Evolutionary conservation across 345 rosid species (phyloP), one percentile per base, ranked within the genome.

Genomic region (Geranium rotundifolium): DNA sequence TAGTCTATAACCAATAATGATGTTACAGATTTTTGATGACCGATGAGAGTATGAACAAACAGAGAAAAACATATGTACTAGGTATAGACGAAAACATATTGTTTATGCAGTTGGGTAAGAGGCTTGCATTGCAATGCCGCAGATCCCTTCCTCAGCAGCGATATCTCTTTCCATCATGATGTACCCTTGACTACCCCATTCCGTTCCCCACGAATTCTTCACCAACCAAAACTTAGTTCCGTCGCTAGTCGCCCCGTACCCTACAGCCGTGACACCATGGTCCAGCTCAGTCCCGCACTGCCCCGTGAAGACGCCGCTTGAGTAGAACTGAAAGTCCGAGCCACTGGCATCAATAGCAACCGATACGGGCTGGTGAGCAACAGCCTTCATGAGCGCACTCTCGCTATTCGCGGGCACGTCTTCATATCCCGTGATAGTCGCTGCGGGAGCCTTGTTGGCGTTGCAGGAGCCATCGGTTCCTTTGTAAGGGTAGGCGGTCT

Each of bases 331-430:
- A 72, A 76, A 59, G 16, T 56, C 18, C 19, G 72, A 70, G 27
- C 81, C 74, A 19, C 77, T 70, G 23, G 77, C 81, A 65, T 73
- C 81, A 10, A 77, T 77, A 18, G 81, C 75, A 1, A 77, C 81
- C 1, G 73, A 67, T 17, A 73, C 60, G 3, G 73, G 77, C 41
- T 77, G 77, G 66, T 70, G 64, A 1, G 75, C 75, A 6, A 60
- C 77, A 14, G 68, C 77, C 56, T 67, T 73, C 13, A 70, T 69
- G 7, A 73, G 59, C 20, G 77, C 77, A 57, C 29, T 41, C 58
- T 75, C 73, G 18, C 60, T 61, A 4, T 56, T 65, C 8, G 54
- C 56, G 5, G 74, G 72, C 13, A 75, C 75, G 4, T 60, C 64
- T 62, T 74, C 67, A 2, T 65, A 69, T 1, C 77, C 77, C 2